Percentiles rank a stretch among this genome's conserved stretches.
Evolutionary conservation across 805 yeast species (phyloP).

Genomic region (Candida palmyrensis): DNA sequence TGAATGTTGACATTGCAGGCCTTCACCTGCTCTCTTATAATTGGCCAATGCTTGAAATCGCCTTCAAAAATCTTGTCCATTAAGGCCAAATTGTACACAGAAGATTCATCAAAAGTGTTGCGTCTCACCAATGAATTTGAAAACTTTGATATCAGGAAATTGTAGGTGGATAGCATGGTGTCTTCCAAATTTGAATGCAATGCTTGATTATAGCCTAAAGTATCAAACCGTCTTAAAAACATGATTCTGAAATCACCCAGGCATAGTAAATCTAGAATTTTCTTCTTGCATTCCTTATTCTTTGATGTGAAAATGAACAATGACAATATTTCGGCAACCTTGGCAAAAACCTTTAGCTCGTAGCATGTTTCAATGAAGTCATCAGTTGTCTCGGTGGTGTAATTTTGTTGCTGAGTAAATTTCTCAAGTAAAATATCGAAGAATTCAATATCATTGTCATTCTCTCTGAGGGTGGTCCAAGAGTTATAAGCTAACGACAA

Average conservation of each 20-base stretch:
- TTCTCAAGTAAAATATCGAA: slow-evolving; percentile 36
- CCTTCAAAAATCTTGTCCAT: slow-evolving; percentile 55
- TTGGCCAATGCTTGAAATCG: slow-evolving; percentile 31
- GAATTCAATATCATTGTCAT: slow-evolving; percentile 45
- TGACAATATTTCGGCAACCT: slow-evolving; percentile 72
- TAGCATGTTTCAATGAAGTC: slow-evolving; percentile 40
- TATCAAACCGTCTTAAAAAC: slow-evolving; percentile 8
- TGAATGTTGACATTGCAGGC: slow-evolving; percentile 62
- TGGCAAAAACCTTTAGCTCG: slow-evolving; percentile 54
- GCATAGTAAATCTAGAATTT: slow-evolving; percentile 39
- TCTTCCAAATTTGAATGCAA: slow-evolving; percentile 42
- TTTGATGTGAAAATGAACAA: slow-evolving; percentile 59
- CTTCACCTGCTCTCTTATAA: slow-evolving; percentile 45
- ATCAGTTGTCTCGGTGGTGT: slow-evolving; percentile 8
- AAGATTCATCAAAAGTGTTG: slow-evolving; percentile 46
- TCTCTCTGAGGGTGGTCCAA: slow-evolving; percentile 63
- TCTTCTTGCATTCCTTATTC: slow-evolving; percentile 32
- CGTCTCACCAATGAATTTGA: slow-evolving; percentile 40
- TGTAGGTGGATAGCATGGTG: slow-evolving; percentile 45
- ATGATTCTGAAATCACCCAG: slow-evolving; percentile 24
- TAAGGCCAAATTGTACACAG: slow-evolving; percentile 54
- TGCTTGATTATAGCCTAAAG: slow-evolving; percentile 38
- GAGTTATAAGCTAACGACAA: slow-evolving; percentile 70
- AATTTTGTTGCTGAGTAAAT: slow-evolving; percentile 15
- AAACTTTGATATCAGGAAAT: slow-evolving; percentile 46